These are phyloP conservation scores for Corynascus novoguineensis DNA, from an alignment of 495 filamentous ascomycete genomes.

Conservation along the genomic window DNA sequence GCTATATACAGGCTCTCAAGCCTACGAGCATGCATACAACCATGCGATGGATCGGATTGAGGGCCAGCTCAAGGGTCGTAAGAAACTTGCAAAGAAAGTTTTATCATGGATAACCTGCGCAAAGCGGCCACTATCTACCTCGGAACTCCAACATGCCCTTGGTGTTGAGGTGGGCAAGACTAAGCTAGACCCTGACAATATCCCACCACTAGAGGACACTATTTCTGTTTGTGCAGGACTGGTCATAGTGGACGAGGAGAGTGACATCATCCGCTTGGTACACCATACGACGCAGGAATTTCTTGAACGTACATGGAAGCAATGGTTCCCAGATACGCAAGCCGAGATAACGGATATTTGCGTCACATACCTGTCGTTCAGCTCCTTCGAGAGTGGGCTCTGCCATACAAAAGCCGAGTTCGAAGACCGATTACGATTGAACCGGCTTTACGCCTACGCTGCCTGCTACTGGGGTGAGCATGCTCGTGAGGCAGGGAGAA, in stretches of 20 bases:
- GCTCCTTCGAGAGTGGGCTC: conserved; percentile 27
- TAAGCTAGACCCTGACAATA: conserved; percentile 36
- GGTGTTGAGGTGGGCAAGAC: conserved; percentile 30
- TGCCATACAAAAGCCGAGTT: conserved; percentile 28
- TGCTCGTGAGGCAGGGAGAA: conserved; percentile 15
- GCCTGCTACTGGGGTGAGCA: conserved; percentile 43
- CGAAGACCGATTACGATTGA: conserved; percentile 19
- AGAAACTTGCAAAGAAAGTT: conserved; percentile 32
- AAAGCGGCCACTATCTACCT: conserved; percentile 32
- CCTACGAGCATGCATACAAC: conserved; percentile 32
- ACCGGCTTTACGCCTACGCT: conserved; percentile 43
- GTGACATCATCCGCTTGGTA: conserved; percentile 44
- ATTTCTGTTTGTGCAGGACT: conserved; percentile 50
- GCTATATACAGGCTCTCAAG: conserved; percentile 14
- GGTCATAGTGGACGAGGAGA: conserved; percentile 45
- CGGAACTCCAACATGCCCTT: conserved; percentile 47
- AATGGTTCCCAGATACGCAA: conserved; percentile 34
- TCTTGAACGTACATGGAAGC: conserved; percentile 34
- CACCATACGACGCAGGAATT: conserved; percentile 54
- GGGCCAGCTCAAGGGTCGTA: conserved; percentile 26
- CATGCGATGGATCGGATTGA: conserved; percentile 43
- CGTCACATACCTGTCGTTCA: conserved; percentile 42
- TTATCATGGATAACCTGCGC: conserved; percentile 46
- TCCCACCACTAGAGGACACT: conserved; percentile 36
- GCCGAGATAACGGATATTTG: conserved; percentile 20